Evolutionary conservation across 2,329 filamentous ascomycete species (phyloP).

Genomic region (Cladophialophora immunda): DNA sequence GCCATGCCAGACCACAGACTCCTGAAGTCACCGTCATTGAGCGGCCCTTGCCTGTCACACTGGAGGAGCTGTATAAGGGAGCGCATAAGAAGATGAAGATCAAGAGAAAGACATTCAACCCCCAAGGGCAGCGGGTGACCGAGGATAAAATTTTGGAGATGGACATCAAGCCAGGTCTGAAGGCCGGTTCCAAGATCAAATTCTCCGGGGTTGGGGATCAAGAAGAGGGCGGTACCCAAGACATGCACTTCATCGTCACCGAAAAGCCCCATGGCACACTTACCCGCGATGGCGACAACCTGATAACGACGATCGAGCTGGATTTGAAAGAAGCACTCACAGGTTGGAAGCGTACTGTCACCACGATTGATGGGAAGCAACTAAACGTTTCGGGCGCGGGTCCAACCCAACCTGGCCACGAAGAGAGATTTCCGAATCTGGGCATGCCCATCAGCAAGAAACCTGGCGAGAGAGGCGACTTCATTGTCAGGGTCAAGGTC

Average conservation of each 20-base stretch:
- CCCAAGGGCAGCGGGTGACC: slow-evolving; percentile 80
- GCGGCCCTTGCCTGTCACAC: slow-evolving; percentile 77
- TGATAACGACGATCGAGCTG: slow-evolving; percentile 80
- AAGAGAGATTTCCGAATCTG: slow-evolving; percentile 81
- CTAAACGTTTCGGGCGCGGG: slow-evolving; percentile 80
- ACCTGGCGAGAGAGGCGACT: slow-evolving; percentile 81
- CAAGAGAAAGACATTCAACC: slow-evolving; percentile 93
- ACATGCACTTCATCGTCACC: slow-evolving; percentile 92
- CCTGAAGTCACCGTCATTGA: slow-evolving; percentile 93
- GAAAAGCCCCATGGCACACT: slow-evolving; percentile 92
- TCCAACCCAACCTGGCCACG: slow-evolving; percentile 83
- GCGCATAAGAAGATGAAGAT: slow-evolving; percentile 98
- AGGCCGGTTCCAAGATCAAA: slow-evolving; percentile 98
- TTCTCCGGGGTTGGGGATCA: slow-evolving; percentile 98
- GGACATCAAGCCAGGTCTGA: slow-evolving; percentile 92
- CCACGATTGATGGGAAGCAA: slow-evolving; percentile 91
- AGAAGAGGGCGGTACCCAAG: slow-evolving; percentile 93
- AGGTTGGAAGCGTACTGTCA: slow-evolving; percentile 90
- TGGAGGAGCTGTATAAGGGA: slow-evolving; percentile 90
- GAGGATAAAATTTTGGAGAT: slow-evolving; percentile 93
- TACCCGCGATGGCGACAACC: slow-evolving; percentile 86
- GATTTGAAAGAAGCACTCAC: slow-evolving; percentile 93
- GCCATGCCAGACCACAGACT: slow-evolving; percentile 56
- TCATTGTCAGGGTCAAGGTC: slow-evolving; percentile 89
- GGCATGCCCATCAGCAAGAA: slow-evolving; percentile 97